Percentiles rank a stretch among this genome's conserved stretches.
Conservation (phyloP, 2,329 filamentous ascomycete species). For the Neonectria coccinea region DNA sequence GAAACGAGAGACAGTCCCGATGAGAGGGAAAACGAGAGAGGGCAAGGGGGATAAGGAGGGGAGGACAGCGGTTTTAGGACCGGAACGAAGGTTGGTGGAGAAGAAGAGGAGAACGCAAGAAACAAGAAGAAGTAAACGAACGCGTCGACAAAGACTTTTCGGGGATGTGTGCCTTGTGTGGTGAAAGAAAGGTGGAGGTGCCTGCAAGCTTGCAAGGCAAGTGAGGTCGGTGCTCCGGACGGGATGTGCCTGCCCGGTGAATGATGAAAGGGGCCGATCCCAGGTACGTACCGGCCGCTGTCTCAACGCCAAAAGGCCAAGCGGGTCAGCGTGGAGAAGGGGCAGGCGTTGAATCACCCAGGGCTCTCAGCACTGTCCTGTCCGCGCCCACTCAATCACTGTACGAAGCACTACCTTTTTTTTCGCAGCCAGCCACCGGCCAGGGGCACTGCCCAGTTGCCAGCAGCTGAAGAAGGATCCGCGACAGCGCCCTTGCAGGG, state of each 20-base stretch:
- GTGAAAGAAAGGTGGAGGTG: slow-evolving; percentile 34
- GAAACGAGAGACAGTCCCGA: slow-evolving; percentile 37
- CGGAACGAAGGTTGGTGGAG: slow-evolving; percentile 43
- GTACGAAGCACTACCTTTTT: background rate
- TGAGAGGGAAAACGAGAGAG: slow-evolving; percentile 32
- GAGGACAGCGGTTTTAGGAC: slow-evolving; percentile 43
- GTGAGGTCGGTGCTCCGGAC: slow-evolving; percentile 17
- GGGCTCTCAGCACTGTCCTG: slow-evolving; percentile 27
- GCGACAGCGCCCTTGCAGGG: slow-evolving; percentile 37
- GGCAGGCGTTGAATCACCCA: slow-evolving; percentile 31
- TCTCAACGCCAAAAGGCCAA: slow-evolving; percentile 22
- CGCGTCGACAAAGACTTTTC: slow-evolving; percentile 40
- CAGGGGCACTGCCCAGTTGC: slow-evolving; percentile 23
- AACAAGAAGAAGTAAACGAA: slow-evolving; percentile 29
- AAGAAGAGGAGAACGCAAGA: slow-evolving; percentile 34
- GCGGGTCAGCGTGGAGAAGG: slow-evolving; percentile 41
- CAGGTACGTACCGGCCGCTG: slow-evolving; percentile 21
- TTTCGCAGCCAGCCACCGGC: slow-evolving; percentile 14
- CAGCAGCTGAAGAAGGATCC: slow-evolving; percentile 44
- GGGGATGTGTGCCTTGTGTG: slow-evolving; percentile 28
- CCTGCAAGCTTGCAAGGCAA: slow-evolving; percentile 2
- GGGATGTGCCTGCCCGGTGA: slow-evolving; percentile 4
- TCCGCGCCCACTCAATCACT: slow-evolving; percentile 6
- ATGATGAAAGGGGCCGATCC: slow-evolving; percentile 14
- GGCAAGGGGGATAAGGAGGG: slow-evolving; percentile 25